Evolutionary conservation across 2,329 filamentous ascomycete species (phyloP), one percentile per base, ranked within the genome.

Genomic region (Colletotrichum endophyticum): DNA sequence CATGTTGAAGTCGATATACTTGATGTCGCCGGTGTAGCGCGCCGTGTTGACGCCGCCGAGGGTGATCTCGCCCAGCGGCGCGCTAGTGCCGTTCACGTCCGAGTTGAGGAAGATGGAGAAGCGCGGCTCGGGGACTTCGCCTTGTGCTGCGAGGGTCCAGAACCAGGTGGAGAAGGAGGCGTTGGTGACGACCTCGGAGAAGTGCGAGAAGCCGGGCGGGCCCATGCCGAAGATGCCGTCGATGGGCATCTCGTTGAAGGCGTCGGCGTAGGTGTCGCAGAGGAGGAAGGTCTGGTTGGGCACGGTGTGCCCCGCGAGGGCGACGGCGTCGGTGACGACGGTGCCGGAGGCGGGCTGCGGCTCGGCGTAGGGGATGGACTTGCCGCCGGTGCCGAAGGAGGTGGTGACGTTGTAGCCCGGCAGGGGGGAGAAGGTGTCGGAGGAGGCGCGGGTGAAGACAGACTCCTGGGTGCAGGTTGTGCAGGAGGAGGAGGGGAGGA

Each of bases 181-280:
- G 32, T 76, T 66, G 6, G 73, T 44, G 44, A 49, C 44, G 44
- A 72, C 72, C 15, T 30, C 61, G n/a, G 78, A 75, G 19, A 72
- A 71, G 25, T 76, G 70, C 3, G 76, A 76, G 3, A 77, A 73
- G 5, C 76, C 78, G 22, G 76, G 66, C 11, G 74, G 76, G 2
- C 76, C 76, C 27, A 85, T 74, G 22, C 84, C 84, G 56, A 85
- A 79, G 63, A 85, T 82, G 39, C 83, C 83, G 57, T 84, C 83
- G 34, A 82, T 80, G 5, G 79, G 79, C 39, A 82, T 80, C 5
- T 79, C 70, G 5, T 78, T 78, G n/a, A 84, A 73, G 9, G 78
- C 78, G 3, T 80, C 75, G 8, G 80, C 78, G 78, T 69, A 84
- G 9, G 74, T 70, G 44, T 84, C 79, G 70, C 82, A 84, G 11